phyloP scores from a whole-genome alignment of 495 filamentous ascomycete genomes.

The Daldinia concentrica region DNA sequence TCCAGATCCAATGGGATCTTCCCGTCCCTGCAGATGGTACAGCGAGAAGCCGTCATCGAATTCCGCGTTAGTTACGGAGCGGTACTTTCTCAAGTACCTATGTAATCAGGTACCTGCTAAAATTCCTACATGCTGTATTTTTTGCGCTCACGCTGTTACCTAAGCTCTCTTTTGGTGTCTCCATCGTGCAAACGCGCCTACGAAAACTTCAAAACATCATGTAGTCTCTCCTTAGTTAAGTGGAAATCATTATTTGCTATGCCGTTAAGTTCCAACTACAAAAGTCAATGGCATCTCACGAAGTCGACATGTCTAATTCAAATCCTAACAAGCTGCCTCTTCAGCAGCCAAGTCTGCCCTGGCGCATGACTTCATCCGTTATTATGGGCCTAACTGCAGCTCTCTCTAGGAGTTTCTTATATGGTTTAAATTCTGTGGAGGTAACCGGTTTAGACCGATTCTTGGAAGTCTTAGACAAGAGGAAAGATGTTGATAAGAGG shows the following conservation, averaged over 20 bases:
- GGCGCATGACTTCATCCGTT: conserved; percentile 62
- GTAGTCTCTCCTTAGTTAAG: conserved; percentile 19
- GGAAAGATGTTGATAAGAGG: conserved; percentile 73
- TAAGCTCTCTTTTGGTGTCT: conserved; percentile 1
- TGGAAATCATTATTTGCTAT: conserved; percentile 25
- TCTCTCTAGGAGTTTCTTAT: conserved; percentile 55
- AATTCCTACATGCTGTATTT: not conserved
- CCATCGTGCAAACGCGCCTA: not conserved
- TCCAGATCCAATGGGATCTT: conserved; percentile 20
- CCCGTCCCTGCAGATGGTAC: conserved; percentile 5
- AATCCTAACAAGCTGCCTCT: conserved; percentile 28
- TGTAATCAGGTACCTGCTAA: not conserved
- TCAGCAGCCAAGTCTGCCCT: conserved; percentile 58
- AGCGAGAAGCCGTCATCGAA: not conserved
- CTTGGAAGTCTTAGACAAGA: conserved; percentile 75
- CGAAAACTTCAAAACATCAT: not conserved
- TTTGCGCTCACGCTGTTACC: conserved; percentile 7
- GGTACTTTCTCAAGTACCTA: conserved; percentile 1
- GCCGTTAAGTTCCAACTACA: conserved; percentile 1
- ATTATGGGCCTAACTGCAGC: conserved; percentile 63
- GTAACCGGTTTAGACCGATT: conserved; percentile 78
- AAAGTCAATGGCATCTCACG: conserved; percentile 33
- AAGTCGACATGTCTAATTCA: conserved; percentile 29
- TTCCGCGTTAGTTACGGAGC: not conserved
- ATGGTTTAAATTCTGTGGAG: conserved; percentile 65